Evolutionary conservation across 148 eudicot species (phyloP), one percentile per base, ranked within the genome.

Genomic region (Diospyros kaki): DNA sequence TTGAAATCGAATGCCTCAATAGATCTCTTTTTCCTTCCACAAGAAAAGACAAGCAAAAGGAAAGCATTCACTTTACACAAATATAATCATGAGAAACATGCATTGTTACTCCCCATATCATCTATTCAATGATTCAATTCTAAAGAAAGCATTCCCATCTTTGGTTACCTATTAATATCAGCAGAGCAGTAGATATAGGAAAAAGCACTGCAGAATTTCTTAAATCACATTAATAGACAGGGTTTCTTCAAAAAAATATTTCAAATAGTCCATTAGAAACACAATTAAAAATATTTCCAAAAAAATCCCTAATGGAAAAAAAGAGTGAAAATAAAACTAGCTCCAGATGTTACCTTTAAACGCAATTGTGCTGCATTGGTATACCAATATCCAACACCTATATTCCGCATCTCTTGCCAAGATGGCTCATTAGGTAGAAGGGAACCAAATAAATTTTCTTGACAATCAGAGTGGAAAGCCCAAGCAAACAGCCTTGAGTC

Each of bases 391-490:
- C 99, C 99, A 73, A 88, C 69, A 40, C 99, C 99, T 54, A 89
- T 72, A 66, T 81, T 91, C 75, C 89, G 92, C 93, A 96, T 96
- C 63, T 93, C 99, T 77, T 82, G 82, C 99, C 99, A 96, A 80
- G 91, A 88, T 79, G 98, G 87, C 77, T 93, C 98, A 61, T 74
- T 68, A 51, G 90, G 80, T 69, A 93, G 77, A 81, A 96, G 71
- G 72, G 91, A 82, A 81, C 68, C 78, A 70, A 87, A 88, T 86
- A 96, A 83, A 85, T 87, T 89, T 51, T 83, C 94, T 87, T 89
- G 98, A 81, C 98, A 96, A 82, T 93, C 99, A 76, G 99, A 93
- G 81, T 96, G 99, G 81, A 90, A 88, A 66, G 97, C 99, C 99
- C 98, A 96, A 42, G 81, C 90, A 77, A 91, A 87, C 73, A 87